Conservation (phyloP, 2,329 filamentous ascomycete genomes). For the Fusarium dimerum region DNA sequence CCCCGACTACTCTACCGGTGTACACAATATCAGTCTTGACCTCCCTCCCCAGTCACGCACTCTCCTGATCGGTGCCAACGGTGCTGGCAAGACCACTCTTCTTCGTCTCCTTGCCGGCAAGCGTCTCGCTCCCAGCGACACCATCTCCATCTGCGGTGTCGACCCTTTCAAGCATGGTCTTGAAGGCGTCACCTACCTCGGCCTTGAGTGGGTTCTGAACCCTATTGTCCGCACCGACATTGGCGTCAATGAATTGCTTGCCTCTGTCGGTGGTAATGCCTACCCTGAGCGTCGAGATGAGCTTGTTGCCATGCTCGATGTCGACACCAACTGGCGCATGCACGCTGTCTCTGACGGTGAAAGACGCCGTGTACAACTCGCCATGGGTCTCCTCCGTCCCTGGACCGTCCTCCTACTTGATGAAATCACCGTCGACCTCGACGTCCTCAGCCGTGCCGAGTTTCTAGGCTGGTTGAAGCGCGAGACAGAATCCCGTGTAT, state of each 20-base stretch:
- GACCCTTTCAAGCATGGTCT: constrained; percentile 91
- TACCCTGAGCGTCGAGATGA: constrained; percentile 84
- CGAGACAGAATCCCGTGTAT: constrained; percentile 80
- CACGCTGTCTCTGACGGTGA: constrained; percentile 95
- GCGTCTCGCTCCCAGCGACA: constrained; percentile 77
- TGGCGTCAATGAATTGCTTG: constrained; percentile 81
- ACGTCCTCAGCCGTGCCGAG: constrained; percentile 79
- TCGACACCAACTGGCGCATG: constrained; percentile 92
- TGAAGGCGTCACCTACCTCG: constrained; percentile 95
- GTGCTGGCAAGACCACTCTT: constrained; percentile 95
- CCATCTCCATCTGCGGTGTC: constrained; percentile 76
- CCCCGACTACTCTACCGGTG: constrained; percentile 78
- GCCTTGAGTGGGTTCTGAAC: constrained; percentile 97
- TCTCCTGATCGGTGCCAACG: constrained; percentile 92
- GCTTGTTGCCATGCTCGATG: constrained; percentile 83
- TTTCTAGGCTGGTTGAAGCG: constrained; percentile 84
- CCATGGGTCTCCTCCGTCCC: constrained; percentile 90
- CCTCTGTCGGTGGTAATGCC: constrained; percentile 81
- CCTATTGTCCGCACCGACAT: constrained; percentile 95
- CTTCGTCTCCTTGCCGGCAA: constrained; percentile 94
- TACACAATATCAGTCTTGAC: constrained; percentile 71
- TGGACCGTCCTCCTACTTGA: constrained; percentile 92
- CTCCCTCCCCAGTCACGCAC: constrained; percentile 85
- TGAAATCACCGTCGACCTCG: constrained; percentile 95
- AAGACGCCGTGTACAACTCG: constrained; percentile 85